Conservation (phyloP, 2,329 filamentous ascomycete genomes). For the Fusarium sp. region DNA sequence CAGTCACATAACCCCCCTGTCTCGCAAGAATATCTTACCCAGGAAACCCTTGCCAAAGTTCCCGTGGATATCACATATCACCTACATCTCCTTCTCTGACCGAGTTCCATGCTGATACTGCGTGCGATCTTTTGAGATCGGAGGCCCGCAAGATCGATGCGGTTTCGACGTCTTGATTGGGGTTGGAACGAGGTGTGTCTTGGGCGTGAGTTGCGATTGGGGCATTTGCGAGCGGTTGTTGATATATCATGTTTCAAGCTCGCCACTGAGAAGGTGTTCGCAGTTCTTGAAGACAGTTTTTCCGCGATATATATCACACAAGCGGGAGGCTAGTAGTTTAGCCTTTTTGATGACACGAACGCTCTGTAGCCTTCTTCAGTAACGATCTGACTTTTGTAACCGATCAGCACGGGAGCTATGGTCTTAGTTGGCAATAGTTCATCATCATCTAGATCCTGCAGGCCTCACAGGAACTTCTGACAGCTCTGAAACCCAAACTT, state of each 20-base stretch:
- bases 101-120: constrained; percentile 4
- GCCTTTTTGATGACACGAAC: neutral
- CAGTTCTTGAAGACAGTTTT: neutral
- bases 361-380: neutral
- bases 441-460: neutral
- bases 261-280: neutral
- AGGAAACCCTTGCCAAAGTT: constrained; percentile 15
- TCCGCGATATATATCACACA: neutral
- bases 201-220: neutral
- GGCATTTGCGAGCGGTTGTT: neutral
- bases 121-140: constrained; percentile 6
- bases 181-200: neutral
- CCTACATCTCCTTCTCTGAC: neutral
- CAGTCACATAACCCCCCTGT: constrained; percentile 7
- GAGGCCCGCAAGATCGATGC: neutral
- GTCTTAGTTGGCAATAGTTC: neutral
- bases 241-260: neutral
- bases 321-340: neutral
- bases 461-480: neutral
- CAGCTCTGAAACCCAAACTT: constrained; percentile 4
- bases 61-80: constrained; percentile 22
- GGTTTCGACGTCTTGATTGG: neutral
- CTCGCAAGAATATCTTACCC: constrained; percentile 2
- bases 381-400: neutral
- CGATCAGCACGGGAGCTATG: neutral